Evolutionary conservation across 176 grass and related monocot genomes (phyloP).

Genomic region (Rhipidocladum racemiflorum): DNA sequence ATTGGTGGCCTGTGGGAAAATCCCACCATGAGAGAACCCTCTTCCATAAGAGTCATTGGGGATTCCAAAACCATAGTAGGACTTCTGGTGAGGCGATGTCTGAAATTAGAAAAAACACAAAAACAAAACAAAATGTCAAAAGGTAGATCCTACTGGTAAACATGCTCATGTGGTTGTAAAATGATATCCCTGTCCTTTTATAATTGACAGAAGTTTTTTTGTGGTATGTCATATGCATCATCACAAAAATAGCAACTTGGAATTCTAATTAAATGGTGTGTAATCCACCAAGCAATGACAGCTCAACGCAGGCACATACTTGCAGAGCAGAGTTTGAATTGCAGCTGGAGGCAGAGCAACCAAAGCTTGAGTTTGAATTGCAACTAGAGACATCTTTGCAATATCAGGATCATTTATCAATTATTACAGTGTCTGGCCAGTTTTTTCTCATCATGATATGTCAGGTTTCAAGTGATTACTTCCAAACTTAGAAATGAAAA

Average conservation of each 20-base stretch:
- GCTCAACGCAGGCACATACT: neutral
- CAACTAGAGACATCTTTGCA: neutral
- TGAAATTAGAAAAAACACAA: slow-evolving; percentile 20
- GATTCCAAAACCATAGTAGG: slow-evolving; percentile 75
- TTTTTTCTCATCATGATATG: neutral
- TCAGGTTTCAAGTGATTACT: neutral
- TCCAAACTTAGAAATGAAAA: neutral
- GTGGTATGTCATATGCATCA: neutral
- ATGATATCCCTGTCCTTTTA: neutral
- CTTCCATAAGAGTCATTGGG: slow-evolving; percentile 57
- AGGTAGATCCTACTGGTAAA: slow-evolving; percentile 9
- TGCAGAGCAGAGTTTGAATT: slow-evolving; percentile 4
- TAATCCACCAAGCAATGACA: neutral
- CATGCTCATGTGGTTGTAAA: neutral
- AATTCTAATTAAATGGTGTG: slow-evolving; percentile 12
- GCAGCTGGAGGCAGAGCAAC: neutral
- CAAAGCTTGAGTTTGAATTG: neutral
- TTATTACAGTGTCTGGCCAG: neutral
- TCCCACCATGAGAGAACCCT: slow-evolving; percentile 53
- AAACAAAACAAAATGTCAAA: neutral
- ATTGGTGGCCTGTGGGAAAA: slow-evolving; percentile 49
- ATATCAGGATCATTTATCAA: slow-evolving; percentile 4
- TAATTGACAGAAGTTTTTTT: neutral
- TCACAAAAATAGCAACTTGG: neutral
- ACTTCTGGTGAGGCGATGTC: slow-evolving; percentile 55